Conservation (phyloP, 2,329 filamentous ascomycete species). For the Claviceps sp. region DNA sequence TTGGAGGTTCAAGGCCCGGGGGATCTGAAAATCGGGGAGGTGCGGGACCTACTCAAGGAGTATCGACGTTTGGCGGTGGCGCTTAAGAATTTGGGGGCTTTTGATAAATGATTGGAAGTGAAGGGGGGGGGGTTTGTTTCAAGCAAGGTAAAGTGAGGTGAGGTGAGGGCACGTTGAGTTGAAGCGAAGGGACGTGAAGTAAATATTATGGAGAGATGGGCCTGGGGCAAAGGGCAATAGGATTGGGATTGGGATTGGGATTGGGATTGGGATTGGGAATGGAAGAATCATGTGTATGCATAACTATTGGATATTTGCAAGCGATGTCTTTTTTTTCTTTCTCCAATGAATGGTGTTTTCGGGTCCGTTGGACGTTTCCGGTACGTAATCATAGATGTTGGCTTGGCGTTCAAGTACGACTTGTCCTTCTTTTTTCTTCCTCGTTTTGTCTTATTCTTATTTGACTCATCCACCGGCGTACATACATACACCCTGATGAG, state of each 20-base stretch:
- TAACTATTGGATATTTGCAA: background rate
- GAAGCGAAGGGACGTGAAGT: too few species aligned
- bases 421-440: background rate
- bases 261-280: background rate
- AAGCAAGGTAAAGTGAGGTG: too few species aligned
- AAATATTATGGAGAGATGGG: too few species aligned
- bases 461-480: too few species aligned
- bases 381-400: too few species aligned
- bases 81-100: slow-evolving; percentile 48
- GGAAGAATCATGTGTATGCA: background rate
- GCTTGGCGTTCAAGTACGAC: too few species aligned
- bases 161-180: background rate
- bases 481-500: too few species aligned
- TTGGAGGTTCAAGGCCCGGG: slow-evolving; percentile 57
- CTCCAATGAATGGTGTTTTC: too few species aligned
- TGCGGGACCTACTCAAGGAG: slow-evolving; percentile 57
- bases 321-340: background rate
- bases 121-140: too few species aligned
- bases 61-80: slow-evolving; percentile 58
- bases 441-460: background rate
- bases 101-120: slow-evolving; percentile 25
- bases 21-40: slow-evolving; percentile 60
- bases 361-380: too few species aligned
- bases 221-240: background rate
- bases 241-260: background rate